phyloP scores from a whole-genome alignment of 169 alveolate genomes.

The Pseudocohnilembus persalinus region DNA sequence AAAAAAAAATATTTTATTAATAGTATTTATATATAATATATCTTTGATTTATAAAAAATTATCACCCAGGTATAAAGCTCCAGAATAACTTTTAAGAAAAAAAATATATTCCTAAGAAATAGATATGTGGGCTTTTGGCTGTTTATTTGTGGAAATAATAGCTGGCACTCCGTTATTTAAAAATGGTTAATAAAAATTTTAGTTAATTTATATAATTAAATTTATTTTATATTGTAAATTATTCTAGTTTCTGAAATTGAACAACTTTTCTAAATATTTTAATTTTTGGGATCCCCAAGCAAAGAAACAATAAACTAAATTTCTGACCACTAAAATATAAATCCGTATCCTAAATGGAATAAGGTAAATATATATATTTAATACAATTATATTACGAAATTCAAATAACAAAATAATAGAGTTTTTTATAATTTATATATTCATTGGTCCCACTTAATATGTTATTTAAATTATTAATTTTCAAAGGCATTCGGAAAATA shows the following conservation, averaged over 20 bases:
- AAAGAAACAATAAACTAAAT: constrained; percentile 38
- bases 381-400: no score
- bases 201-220: neutral
- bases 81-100: constrained; percentile 86
- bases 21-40: neutral
- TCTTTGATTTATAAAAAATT: neutral
- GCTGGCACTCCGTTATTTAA: constrained; percentile 75
- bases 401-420: no score
- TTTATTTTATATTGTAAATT: neutral
- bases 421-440: no score
- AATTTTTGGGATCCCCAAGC: constrained; percentile 72
- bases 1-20: no score
- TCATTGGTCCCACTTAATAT: no score
- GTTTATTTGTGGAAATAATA: constrained; percentile 79
- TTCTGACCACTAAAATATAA: constrained; percentile 13
- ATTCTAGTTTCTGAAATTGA: constrained; percentile 65
- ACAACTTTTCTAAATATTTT: constrained; percentile 61
- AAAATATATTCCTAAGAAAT: constrained; percentile 71
- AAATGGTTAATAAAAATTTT: constrained; percentile 31
- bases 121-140: constrained; percentile 86
- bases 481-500: no score
- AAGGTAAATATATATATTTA: neutral
- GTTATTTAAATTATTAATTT: no score
- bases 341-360: constrained; percentile 46
- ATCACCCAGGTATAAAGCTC: constrained; percentile 84